These are phyloP conservation scores for Globisporangium apiculatum DNA, from an alignment of 352 stramenopile genomes.

Conservation along the genomic window DNA sequence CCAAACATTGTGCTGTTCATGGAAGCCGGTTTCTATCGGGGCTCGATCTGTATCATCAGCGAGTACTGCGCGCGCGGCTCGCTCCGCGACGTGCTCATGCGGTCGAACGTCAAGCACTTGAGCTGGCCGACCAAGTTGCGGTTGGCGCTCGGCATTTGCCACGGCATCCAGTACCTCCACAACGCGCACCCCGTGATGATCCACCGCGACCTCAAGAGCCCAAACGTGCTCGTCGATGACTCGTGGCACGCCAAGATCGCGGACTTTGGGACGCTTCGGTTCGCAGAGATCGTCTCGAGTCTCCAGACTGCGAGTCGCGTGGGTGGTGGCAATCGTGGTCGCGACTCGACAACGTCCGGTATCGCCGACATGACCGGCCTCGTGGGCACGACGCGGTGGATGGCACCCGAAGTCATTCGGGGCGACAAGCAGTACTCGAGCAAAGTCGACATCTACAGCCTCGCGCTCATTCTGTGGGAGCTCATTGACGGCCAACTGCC, in stretches of 20 bases:
- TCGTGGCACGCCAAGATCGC: slow-evolving; percentile 89
- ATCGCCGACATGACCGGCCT: slow-evolving; percentile 69
- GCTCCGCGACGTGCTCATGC: slow-evolving; percentile 91
- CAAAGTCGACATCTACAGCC: slow-evolving; percentile 87
- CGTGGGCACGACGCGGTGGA: slow-evolving; percentile 85
- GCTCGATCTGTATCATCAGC: slow-evolving; percentile 93
- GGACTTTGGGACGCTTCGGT: slow-evolving; percentile 84
- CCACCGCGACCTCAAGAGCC: slow-evolving; percentile 87
- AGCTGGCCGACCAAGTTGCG: slow-evolving; percentile 79
- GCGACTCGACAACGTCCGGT: slow-evolving; percentile 21
- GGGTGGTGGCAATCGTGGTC: slow-evolving; percentile 1
- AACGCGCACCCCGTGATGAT: slow-evolving; percentile 87
- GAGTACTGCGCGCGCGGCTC: slow-evolving; percentile 93
- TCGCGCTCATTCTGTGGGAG: slow-evolving; percentile 85
- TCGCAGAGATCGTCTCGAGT: slow-evolving; percentile 81
- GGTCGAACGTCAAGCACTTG: slow-evolving; percentile 56
- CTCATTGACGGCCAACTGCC: slow-evolving; percentile 79
- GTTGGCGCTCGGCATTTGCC: slow-evolving; percentile 66
- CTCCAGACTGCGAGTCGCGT: slow-evolving; percentile 37
- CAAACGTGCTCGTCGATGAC: slow-evolving; percentile 86
- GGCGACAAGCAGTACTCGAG: slow-evolving; percentile 81
- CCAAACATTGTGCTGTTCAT: slow-evolving; percentile 88
- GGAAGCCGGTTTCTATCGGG: slow-evolving; percentile 79
- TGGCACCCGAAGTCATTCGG: slow-evolving; percentile 87
- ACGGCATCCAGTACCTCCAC: slow-evolving; percentile 89